Evolutionary conservation across 495 filamentous ascomycete genomes (phyloP).

Genomic region (Penicillium taxi): DNA sequence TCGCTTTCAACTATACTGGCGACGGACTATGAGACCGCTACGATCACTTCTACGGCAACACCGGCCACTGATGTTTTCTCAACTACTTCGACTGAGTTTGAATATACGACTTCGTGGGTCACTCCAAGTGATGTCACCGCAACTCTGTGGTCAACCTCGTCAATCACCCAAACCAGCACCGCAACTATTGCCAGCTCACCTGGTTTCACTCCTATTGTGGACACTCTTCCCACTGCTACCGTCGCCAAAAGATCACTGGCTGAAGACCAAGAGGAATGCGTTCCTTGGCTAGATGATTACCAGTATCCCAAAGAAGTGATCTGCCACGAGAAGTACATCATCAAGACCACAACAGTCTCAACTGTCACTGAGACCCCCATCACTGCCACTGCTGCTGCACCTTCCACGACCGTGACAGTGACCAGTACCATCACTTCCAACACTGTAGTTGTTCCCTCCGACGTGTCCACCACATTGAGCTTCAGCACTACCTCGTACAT

Average conservation of each 20-base stretch:
- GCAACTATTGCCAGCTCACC: neutral
- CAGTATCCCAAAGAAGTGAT: conserved; percentile 2
- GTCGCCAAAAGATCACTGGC: neutral
- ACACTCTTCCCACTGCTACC: conserved; percentile 2
- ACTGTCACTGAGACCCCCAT: neutral
- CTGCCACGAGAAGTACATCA: conserved; percentile 4
- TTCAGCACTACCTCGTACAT: conserved; percentile 5
- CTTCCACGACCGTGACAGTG: conserved; percentile 3
- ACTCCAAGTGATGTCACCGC: neutral
- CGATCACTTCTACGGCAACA: conserved; percentile 1
- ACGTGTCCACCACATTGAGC: conserved; percentile 7
- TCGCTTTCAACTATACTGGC: neutral
- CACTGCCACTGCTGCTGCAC: conserved; percentile 1
- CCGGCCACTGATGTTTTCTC: conserved; percentile 4
- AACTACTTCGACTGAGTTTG: conserved; percentile 6
- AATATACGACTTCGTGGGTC: neutral
- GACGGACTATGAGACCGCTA: conserved; percentile 6
- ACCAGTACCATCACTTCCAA: conserved; percentile 4
- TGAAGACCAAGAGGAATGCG: neutral
- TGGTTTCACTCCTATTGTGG: conserved; percentile 1
- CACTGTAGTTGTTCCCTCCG: conserved; percentile 2
- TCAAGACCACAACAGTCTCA: conserved; percentile 3
- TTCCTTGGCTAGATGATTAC: conserved; percentile 2
- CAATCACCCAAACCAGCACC: neutral
- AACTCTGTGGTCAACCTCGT: neutral